phyloP scores from a whole-genome alignment of 257 asterid species.

The Anisodus acutangulus region DNA sequence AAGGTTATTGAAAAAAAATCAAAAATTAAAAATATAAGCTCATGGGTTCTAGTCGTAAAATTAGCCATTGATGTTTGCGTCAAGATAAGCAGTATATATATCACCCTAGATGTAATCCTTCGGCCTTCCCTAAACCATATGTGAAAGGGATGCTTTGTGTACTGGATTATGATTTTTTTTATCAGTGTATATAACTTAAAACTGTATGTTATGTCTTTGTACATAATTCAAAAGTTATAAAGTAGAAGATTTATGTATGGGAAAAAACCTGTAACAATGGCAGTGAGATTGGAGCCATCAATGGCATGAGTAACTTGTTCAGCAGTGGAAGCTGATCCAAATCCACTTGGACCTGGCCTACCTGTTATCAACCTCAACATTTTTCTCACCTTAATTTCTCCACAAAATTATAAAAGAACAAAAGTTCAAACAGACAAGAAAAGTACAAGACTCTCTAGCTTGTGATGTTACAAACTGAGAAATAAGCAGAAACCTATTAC shows the following conservation, averaged over 20 bases:
- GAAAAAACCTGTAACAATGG: slow-evolving; percentile 1
- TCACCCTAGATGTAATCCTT: background rate
- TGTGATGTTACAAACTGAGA: background rate
- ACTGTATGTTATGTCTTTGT: no score
- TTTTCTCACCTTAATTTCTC: background rate
- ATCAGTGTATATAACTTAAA: background rate
- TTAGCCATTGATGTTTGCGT: no score
- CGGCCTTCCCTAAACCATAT: background rate
- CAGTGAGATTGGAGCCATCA: slow-evolving; percentile 66
- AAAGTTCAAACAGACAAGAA: background rate
- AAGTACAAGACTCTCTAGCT: background rate
- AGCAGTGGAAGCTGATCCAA: slow-evolving; percentile 83
- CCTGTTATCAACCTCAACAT: slow-evolving; percentile 72
- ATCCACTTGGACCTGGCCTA: slow-evolving; percentile 66
- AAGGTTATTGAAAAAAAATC: no score
- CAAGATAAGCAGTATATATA: no score
- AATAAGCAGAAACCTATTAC: background rate
- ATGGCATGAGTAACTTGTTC: slow-evolving; percentile 65
- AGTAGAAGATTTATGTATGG: no score
- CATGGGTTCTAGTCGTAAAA: no score
- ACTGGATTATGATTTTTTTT: background rate
- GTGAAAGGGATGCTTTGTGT: background rate
- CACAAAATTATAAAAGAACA: background rate
- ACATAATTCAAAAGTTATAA: no score
- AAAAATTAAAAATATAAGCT: no score